These are phyloP conservation scores for Medicago arabica DNA, from an alignment of 306 rosid genomes.

Conservation along the genomic window DNA sequence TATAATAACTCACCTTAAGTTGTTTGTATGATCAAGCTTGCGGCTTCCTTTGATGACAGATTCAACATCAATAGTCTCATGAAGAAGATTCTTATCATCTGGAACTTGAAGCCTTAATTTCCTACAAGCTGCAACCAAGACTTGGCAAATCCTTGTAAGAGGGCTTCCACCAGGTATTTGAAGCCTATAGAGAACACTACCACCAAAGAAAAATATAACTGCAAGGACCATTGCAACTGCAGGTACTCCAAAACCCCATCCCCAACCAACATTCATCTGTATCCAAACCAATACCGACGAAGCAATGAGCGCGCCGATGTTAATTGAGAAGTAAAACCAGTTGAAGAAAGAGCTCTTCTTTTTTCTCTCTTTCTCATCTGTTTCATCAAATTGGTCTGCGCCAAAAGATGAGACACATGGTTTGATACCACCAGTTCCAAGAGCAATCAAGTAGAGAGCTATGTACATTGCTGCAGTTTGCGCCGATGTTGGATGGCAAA, in stretches of 20 bases:
- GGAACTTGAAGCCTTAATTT: slow-evolving; percentile 58
- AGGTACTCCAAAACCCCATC: slow-evolving; percentile 91
- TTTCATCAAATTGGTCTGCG: slow-evolving; percentile 87
- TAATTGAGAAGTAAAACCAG: slow-evolving; percentile 90
- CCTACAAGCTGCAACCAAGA: slow-evolving; percentile 65
- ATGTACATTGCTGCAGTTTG: slow-evolving; percentile 55
- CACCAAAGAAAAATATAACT: slow-evolving; percentile 63
- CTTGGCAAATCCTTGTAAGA: slow-evolving; percentile 77
- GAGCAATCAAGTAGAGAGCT: slow-evolving; percentile 82
- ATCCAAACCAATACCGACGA: slow-evolving; percentile 81
- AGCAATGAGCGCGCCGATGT: slow-evolving; percentile 76
- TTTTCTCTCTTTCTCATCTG: slow-evolving; percentile 60
- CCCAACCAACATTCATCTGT: slow-evolving; percentile 90
- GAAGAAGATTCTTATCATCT: slow-evolving; percentile 67
- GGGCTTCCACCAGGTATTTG: slow-evolving; percentile 90
- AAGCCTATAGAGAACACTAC: slow-evolving; percentile 64
- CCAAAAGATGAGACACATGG: slow-evolving; percentile 92
- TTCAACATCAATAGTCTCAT: slow-evolving; percentile 70
- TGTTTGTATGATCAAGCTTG: slow-evolving; percentile 76
- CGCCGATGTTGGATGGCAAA: slow-evolving; percentile 59
- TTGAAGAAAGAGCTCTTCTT: slow-evolving; percentile 79
- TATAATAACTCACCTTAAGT: slow-evolving; percentile 55
- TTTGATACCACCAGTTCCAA: slow-evolving; percentile 90
- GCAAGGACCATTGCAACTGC: slow-evolving; percentile 81
- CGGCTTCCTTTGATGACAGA: slow-evolving; percentile 79